Evolutionary conservation across 306 rosid species (phyloP).

Genomic region (Casuarina cunninghamiana): DNA sequence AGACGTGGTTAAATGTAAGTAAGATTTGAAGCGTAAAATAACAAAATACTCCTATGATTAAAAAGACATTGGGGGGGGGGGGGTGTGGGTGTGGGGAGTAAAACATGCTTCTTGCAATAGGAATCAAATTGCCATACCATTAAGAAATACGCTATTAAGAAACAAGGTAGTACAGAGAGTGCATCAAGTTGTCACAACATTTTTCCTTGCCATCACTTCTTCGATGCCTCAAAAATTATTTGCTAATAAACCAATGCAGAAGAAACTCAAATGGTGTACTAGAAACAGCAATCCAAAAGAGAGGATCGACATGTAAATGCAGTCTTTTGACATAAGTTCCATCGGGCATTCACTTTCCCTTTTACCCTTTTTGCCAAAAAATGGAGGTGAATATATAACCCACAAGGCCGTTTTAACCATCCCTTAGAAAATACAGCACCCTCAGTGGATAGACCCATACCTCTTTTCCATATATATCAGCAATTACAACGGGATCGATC

Average conservation of each 20-base stretch:
- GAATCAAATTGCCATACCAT: background rate
- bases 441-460: constrained; percentile 40
- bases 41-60: background rate
- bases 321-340: background rate
- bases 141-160: background rate
- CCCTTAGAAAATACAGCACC: constrained; percentile 3
- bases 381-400: constrained; percentile 1
- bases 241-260: background rate
- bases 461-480: constrained; percentile 89
- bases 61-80: background rate
- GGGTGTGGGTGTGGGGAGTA: no score
- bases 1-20: background rate
- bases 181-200: background rate
- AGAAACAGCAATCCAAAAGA: background rate
- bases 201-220: background rate
- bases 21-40: background rate
- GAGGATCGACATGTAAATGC: background rate
- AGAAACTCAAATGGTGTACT: background rate
- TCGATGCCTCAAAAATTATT: background rate
- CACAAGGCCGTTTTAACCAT: background rate
- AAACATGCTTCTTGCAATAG: background rate
- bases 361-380: background rate
- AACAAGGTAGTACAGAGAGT: background rate
- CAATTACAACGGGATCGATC: constrained; percentile 80
- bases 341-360: background rate